Base-by-base conservation (phyloP, 1,284 basidiomycete genomes). In the Prillingera fragicola region DNA sequence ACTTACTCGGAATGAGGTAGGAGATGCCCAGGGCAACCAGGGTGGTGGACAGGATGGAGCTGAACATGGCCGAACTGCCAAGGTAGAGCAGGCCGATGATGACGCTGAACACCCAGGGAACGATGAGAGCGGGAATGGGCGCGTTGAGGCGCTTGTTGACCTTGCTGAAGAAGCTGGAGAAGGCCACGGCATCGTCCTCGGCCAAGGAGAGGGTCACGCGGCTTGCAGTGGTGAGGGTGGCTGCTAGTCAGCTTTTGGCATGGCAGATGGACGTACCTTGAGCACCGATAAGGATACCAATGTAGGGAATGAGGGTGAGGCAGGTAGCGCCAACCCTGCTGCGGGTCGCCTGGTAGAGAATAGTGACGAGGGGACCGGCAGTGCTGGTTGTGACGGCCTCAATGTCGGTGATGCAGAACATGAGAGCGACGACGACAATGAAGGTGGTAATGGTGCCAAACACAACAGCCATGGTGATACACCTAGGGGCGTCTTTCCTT, bases 131-230 rank as follows among this genome's bases (percentile, higher is more conserved):
- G 43, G 79, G 77, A 22, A 77, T 77, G 77, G 7, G 79, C 73
- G 45, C 74, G 21, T 41, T 41, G 74, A 15, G 62, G 64, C 33
- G 48, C 45, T 50, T 76, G 74, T 46, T 80, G 69, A 25, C 66
- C 64, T 2, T 76, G 63, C 57, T 81, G 79, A 41, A 72, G 61
- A 4, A 37, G 33, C 24, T 76, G 74, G 49, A 80, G 75, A 1
- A 80, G 2, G n/a, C 12, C 80, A 23, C 82, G 74, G 2, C 80
- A 43, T 73, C 72, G 65, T 84, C 83, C 0, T 81, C 73, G 0
- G 82, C 81, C 52, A 84, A 83, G 33, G 78, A 77, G 74, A 80
- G 81, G 2, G 78, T 80, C 52, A 80, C 78, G 7, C 82, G 75
- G 3, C 80, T 81, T 13, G 79, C 77, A 3, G 78, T 79, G 38